Percentiles rank a stretch among this genome's conserved stretches.
Evolutionary conservation across 1,139 yeast species (phyloP).

Genomic region (Ogataea hybrid): DNA sequence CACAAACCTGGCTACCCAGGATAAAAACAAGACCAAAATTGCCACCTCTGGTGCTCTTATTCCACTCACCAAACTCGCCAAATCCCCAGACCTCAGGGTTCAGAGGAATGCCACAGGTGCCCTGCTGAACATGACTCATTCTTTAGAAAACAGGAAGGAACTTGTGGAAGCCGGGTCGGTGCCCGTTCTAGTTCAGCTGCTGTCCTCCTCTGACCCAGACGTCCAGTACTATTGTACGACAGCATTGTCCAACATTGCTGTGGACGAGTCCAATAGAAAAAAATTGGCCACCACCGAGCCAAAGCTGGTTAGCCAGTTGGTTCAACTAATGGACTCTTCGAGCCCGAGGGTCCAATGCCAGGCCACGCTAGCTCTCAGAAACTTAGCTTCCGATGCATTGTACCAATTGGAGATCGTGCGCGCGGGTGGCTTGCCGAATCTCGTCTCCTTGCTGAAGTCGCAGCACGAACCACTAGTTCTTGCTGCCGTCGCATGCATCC

Average conservation of each 20-base stretch:
- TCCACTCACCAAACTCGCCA: constrained; percentile 91
- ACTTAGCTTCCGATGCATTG: constrained; percentile 88
- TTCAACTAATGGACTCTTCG: constrained; percentile 87
- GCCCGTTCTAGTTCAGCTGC: constrained; percentile 88
- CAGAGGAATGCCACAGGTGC: constrained; percentile 99
- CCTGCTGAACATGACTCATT: constrained; percentile 94
- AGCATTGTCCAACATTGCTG: constrained; percentile 95
- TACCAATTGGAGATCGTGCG: constrained; percentile 95
- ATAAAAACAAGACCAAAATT: constrained; percentile 91
- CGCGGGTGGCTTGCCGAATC: constrained; percentile 92
- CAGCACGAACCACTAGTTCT: constrained; percentile 88
- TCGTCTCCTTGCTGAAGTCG: constrained; percentile 82
- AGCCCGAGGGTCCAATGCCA: constrained; percentile 95
- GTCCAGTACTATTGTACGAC: constrained; percentile 99
- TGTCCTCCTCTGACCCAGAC: constrained; percentile 88
- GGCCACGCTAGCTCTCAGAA: constrained; percentile 93
- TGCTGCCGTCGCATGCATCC: constrained; percentile 97
- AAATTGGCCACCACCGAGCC: constrained; percentile 92
- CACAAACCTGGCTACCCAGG: constrained; percentile 97
- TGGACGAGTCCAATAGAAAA: constrained; percentile 86
- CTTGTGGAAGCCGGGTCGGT: constrained; percentile 97
- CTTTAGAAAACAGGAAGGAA: constrained; percentile 94
- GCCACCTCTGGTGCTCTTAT: constrained; percentile 97
- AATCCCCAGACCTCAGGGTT: constrained; percentile 90
- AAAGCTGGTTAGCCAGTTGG: constrained; percentile 84